Evolutionary conservation across 345 rosid genomes (phyloP), one percentile per base, ranked within the genome.

Genomic region (Eucalyptus cloeziana): DNA sequence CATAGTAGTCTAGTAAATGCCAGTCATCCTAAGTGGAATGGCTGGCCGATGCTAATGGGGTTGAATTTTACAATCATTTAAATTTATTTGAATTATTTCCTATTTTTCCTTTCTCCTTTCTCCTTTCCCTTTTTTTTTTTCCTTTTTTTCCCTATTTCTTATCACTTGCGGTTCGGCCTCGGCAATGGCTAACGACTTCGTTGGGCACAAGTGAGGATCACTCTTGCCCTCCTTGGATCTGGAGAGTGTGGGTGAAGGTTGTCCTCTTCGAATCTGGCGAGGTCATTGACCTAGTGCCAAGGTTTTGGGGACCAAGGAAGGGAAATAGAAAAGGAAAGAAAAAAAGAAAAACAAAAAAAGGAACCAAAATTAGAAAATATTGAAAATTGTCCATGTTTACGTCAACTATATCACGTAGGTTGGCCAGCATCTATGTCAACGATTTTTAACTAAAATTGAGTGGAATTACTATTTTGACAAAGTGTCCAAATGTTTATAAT

Each of bases 21-120:
- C 2, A n/a, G 4, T n/a, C 40, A 3, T 15, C 21, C 10, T 67
- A 67, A 7, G 8, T n/a, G 40, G 40, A 5, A 67, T 3, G 10
- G 21, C 3, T 4, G 5, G 2, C 6, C 1, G 2, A 4, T 16
- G 21, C 22, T 67, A 15, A 16, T 0, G 7, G 17, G 13, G 24
- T 31, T 5, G 44, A 69, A 8, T 31, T 33, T 69, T 69, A 21
- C 80, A 69, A 16, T 33, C 37, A 69, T 33, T 17, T 17, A 33
- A 69, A 7, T 16, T 16, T 33, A 31, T 31, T 19, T 31, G 13
- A n/a, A 8, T 16, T 8, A 31, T 69, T 33, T 69, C 7, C 13
- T 31, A n/a, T 15, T n/a, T 67, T n/a, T n/a, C 16, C 67, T 60
- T 56, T 56, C 27, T 24, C 27, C 3, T 56, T 56, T 24, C 30